Base-by-base conservation (phyloP, 306 rosid genomes). In the Acacia confusa region DNA sequence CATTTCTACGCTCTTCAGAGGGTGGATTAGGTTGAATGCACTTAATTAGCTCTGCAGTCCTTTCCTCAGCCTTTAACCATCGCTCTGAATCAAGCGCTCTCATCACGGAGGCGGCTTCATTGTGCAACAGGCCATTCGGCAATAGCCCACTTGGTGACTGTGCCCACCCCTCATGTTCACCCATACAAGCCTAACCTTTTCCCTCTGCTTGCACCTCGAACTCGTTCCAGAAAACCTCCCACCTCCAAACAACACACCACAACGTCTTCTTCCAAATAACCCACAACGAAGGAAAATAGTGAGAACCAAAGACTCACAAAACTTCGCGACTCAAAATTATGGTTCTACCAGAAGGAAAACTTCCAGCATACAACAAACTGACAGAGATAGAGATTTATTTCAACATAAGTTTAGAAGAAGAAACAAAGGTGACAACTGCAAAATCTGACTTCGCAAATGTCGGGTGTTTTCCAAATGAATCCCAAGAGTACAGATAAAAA, bases 11-110 rank as follows among this genome's bases (percentile, higher is more conserved):
- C 24, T 82, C 89, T 84, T 94, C 99, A 0, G 99, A 94, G 72
- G 97, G 94, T 4, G 82, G 69, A 82, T 92, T 96, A 80, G 99
- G 99, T 94, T 94, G 97, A 89, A 96, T 96, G 91, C 97, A 83
- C 81, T 92, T 90, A 67, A 96, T 96, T 2, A 96, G 97, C 85
- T 94, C 95, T 17, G 92, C 89, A 22, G 95, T 94, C 89, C 94
- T 86, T 85, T 94, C 94, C 81, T 96, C 99, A 14, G 95, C 98
- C 87, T 84, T 93, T 75, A 50, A 14, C 99, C 99, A 96, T 77
- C 97, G 82, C 83, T 88, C 94, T 0, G 87, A 88, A 16, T 92
- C 98, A 48, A 96, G 94, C 38, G 79, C 90, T 81, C 87, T 90
- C 88, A 92, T 87, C 79, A 92, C 92, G 0, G 97, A 90, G 43